These are phyloP conservation scores for Cucurbita argyrosperma DNA, from an alignment of 306 rosid species.

Conservation along the genomic window DNA sequence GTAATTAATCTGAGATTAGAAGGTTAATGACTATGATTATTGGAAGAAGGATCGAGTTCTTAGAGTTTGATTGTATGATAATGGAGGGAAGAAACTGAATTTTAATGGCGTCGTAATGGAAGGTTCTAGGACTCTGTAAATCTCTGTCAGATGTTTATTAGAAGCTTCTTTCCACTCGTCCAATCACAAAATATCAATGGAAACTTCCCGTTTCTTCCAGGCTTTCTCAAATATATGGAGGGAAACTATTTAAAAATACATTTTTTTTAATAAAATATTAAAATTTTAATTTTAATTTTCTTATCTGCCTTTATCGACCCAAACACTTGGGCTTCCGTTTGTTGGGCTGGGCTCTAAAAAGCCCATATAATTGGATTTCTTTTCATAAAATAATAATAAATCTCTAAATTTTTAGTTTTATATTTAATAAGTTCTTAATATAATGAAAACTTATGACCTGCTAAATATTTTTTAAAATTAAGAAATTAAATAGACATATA, in stretches of 20 bases:
- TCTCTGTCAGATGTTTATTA: background rate
- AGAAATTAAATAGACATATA: too few relatives aligned
- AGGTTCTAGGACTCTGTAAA: background rate
- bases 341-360: background rate
- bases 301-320: background rate
- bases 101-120: slow-evolving; percentile 5
- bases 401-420: too few relatives aligned
- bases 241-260: background rate
- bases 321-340: background rate
- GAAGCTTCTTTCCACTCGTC: background rate
- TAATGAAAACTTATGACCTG: too few relatives aligned
- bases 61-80: background rate
- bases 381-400: too few relatives aligned
- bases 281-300: background rate
- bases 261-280: background rate
- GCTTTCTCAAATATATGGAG: background rate
- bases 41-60: background rate
- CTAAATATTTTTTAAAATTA: too few relatives aligned
- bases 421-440: too few relatives aligned
- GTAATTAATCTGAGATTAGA: background rate
- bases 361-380: background rate
- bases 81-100: background rate
- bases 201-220: background rate
- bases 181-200: background rate
- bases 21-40: background rate